Evolutionary conservation across 305 asterid genomes (phyloP), one percentile per base, ranked within the genome.

Genomic region (Fraxinus nigra): DNA sequence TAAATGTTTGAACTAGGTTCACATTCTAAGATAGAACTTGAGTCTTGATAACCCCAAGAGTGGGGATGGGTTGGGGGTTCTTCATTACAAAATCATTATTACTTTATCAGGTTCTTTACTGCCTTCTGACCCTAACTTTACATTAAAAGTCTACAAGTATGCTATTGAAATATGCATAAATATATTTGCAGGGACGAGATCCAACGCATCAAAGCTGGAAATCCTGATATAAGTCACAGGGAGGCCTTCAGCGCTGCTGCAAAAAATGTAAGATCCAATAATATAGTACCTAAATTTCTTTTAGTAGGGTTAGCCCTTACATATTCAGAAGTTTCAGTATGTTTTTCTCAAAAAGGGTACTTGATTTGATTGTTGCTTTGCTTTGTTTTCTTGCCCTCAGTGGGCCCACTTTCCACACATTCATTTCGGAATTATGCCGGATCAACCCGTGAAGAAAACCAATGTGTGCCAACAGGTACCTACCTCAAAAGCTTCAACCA

Each of bases 321-420:
- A 28, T 13, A 30, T 30, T 69, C 37, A 30, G 22, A 30, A 26
- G 35, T 69, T 30, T 11, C 20, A 28, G 20, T 4, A 14, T 30
- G n/a, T 4, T 30, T 63, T 69, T 69, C 75, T 13, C 40, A 69
- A 32, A 70, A 70, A 35, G 2, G 40, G 43, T 70, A 32, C 43
- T 70, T 70, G 75, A 70, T 70, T 70, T 56, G 87, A 72, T 78
- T 28, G 75, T 32, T 70, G 75, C 24, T 70, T 73, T 83, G 1
- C 24, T 59, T 86, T 84, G 88, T 87, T 89, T 80, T 78, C 51
- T 86, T 80, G 83, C 77, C 35, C 34, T 0, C 87, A 95, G 99
- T 95, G 99, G 99, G 99, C 99, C 95, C 99, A 95, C 89, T 95
- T 95, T 40, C 99, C 99, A 74, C 99, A 94, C 91, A 94, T 95